Conservation (phyloP, 2,329 filamentous ascomycete species). For the Stachybotrys chartarum region DNA sequence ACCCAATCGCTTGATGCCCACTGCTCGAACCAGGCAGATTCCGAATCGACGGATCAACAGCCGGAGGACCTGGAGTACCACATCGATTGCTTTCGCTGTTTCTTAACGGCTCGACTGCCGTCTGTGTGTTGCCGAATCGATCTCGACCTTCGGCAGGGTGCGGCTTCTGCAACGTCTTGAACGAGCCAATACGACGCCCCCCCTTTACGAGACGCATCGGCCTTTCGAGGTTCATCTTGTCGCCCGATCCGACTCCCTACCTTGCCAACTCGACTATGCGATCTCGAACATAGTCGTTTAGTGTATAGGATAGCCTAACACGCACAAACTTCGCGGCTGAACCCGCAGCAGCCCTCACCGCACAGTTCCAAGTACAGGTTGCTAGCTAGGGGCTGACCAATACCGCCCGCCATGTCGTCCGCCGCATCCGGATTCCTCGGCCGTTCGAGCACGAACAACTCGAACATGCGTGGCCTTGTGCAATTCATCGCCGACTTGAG, state of each 20-base stretch:
- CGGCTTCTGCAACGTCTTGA: too few species aligned
- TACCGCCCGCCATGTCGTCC: slow-evolving; percentile 41
- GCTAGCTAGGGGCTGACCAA: slow-evolving; percentile 3
- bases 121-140: background rate
- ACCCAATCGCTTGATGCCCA: background rate
- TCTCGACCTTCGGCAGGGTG: too few species aligned
- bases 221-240: slow-evolving; percentile 14
- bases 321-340: background rate
- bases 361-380: background rate
- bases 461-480: slow-evolving; percentile 76
- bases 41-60: background rate
- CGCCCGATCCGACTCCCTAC: slow-evolving; percentile 15
- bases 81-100: background rate
- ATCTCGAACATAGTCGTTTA: slow-evolving; percentile 18
- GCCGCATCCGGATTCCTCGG: slow-evolving; percentile 55
- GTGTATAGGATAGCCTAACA: slow-evolving; percentile 12
- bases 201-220: slow-evolving; percentile 2
- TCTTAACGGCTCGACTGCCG: background rate
- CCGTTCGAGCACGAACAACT: slow-evolving; percentile 57
- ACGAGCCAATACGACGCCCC: background rate
- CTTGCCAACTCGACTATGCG: slow-evolving; percentile 21
- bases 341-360: background rate
- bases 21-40: background rate
- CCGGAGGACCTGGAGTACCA: background rate
- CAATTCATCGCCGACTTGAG: slow-evolving; percentile 97